Conservation (phyloP, 148 eudicot species). For the Polygonum maritimum region DNA sequence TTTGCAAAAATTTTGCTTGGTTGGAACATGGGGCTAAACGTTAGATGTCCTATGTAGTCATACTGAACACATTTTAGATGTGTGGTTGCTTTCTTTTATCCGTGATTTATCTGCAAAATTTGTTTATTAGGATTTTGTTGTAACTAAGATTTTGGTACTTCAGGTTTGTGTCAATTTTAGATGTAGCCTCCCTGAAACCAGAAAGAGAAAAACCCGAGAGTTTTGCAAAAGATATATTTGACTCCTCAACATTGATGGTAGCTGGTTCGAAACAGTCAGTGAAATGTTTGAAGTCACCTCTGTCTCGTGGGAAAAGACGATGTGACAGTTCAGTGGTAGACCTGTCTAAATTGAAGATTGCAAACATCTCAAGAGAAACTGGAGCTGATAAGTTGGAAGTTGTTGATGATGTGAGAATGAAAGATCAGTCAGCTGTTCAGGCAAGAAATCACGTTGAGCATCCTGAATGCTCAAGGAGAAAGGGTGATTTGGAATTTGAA, state of each 20-base stretch:
- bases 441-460: slow-evolving; percentile 17
- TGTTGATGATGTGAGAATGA: slow-evolving; percentile 18
- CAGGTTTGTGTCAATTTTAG: slow-evolving; percentile 88
- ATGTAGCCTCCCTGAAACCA: slow-evolving; percentile 85
- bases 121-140: not conserved
- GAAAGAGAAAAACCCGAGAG: slow-evolving; percentile 39
- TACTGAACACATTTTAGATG: not conserved
- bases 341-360: slow-evolving; percentile 15
- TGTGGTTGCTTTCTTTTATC: not conserved
- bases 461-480: slow-evolving; percentile 41
- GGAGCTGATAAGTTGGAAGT: slow-evolving; percentile 12
- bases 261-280: slow-evolving; percentile 33
- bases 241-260: slow-evolving; percentile 82
- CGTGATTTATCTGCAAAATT: not conserved
- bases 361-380: slow-evolving; percentile 14
- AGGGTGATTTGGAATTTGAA: slow-evolving; percentile 89
- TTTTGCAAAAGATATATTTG: slow-evolving; percentile 43
- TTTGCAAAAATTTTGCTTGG: not conserved
- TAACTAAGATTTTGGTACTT: not conserved
- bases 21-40: not conserved
- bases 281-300: slow-evolving; percentile 23
- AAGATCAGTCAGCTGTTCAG: slow-evolving; percentile 20
- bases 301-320: slow-evolving; percentile 19
- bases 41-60: not conserved
- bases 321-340: slow-evolving; percentile 20